phyloP scores from a whole-genome alignment of 768 basidiomycete species.

The Tricholomella constricta region DNA sequence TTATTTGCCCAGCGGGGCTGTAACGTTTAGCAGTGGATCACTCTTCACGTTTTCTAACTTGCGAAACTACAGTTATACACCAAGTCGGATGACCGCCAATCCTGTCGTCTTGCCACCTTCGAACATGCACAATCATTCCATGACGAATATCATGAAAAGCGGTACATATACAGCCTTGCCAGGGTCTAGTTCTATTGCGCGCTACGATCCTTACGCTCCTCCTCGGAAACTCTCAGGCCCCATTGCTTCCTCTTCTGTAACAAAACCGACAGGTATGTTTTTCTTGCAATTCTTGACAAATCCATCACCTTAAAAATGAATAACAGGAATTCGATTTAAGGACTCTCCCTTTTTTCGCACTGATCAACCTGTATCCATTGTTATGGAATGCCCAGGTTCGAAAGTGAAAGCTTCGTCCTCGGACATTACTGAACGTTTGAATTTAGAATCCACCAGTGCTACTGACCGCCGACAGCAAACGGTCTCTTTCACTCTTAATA shows the following conservation, averaged over 20 bases:
- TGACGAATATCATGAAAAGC: slow-evolving; percentile 31
- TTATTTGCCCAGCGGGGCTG: not conserved
- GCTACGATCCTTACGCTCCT: slow-evolving; percentile 70
- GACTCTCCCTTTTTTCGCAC: slow-evolving; percentile 76
- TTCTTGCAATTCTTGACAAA: not conserved
- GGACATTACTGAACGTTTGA: slow-evolving; percentile 1
- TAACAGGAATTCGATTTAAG: slow-evolving; percentile 71
- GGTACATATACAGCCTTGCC: slow-evolving; percentile 28
- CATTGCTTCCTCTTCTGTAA: slow-evolving; percentile 34
- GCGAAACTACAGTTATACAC: slow-evolving; percentile 19
- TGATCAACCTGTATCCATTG: slow-evolving; percentile 62
- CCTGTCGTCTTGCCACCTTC: slow-evolving; percentile 20
- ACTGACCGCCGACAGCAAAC: slow-evolving; percentile 72
- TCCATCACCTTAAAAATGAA: slow-evolving; percentile 5
- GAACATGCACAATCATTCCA: slow-evolving; percentile 20
- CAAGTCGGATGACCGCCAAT: slow-evolving; percentile 17
- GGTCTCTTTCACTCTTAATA: slow-evolving; percentile 63
- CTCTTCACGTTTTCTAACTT: slow-evolving; percentile 1
- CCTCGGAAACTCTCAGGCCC: slow-evolving; percentile 47
- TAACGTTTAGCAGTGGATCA: not conserved
- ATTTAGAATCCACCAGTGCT: slow-evolving; percentile 72
- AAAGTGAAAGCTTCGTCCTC: not conserved
- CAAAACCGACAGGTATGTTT: slow-evolving; percentile 33
- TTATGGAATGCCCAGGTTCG: slow-evolving; percentile 81
- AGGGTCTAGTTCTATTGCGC: slow-evolving; percentile 38